phyloP scores from a whole-genome alignment of 495 filamentous ascomycete species.

The Penicillium lividum region DNA sequence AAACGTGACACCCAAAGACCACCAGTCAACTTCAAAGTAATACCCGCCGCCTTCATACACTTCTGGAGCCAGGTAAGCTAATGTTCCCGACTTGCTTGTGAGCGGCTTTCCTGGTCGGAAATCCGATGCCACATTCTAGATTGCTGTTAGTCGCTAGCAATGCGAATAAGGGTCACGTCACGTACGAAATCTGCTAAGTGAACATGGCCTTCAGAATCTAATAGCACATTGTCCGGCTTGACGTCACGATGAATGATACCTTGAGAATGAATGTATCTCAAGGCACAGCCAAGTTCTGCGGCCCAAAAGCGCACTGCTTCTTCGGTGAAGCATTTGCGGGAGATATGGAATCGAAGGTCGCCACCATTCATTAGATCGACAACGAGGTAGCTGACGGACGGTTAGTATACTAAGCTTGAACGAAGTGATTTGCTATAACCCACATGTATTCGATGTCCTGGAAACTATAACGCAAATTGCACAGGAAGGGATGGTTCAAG shows the following conservation, averaged over 20 bases:
- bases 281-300: constrained; percentile 86
- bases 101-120: constrained; percentile 77
- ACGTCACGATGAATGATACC: constrained; percentile 95
- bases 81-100: constrained; percentile 93
- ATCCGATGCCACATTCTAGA: constrained; percentile 94
- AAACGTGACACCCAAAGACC: constrained; percentile 94
- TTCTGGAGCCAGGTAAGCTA: constrained; percentile 95
- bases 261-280: constrained; percentile 88
- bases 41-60: constrained; percentile 91
- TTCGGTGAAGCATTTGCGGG: constrained; percentile 95
- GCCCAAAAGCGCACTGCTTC: constrained; percentile 97
- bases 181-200: constrained; percentile 97
- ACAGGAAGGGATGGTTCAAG: constrained; percentile 95
- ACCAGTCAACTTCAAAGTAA: constrained; percentile 90
- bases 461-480: constrained; percentile 98
- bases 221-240: constrained; percentile 94
- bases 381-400: constrained; percentile 76
- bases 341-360: constrained; percentile 96
- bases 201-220: constrained; percentile 93
- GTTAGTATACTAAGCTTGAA: constrained; percentile 22
- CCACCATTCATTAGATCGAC: constrained; percentile 98
- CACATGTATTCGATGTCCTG: constrained; percentile 99
- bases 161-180: constrained; percentile 6
- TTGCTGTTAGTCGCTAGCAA: constrained; percentile 14
- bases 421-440: constrained; percentile 29